Conservation (phyloP, 1,284 basidiomycete genomes). For the Coniferiporia sulphurascens region DNA sequence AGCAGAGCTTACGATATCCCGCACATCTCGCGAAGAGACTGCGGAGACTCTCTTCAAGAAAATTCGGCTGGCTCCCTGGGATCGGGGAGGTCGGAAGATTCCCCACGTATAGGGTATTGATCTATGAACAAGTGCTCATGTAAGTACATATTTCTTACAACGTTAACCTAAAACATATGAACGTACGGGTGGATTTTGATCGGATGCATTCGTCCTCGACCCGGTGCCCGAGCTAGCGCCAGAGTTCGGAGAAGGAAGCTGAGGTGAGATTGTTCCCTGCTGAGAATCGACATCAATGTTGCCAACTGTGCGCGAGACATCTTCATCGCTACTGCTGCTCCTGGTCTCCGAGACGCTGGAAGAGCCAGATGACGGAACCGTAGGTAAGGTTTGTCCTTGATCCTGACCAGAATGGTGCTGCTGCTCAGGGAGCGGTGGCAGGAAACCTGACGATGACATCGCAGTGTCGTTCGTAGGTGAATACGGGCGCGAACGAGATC, state of each 20-base stretch:
- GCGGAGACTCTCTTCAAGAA: constrained; percentile 81
- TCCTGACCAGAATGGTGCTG: not conserved
- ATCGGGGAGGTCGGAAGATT: constrained; percentile 80
- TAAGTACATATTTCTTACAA: constrained; percentile 1
- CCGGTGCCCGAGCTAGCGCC: constrained; percentile 34
- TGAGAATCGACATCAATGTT: constrained; percentile 49
- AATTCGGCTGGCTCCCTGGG: constrained; percentile 66
- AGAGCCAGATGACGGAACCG: constrained; percentile 31
- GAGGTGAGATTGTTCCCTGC: constrained; percentile 40
- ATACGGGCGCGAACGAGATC: constrained; percentile 29
- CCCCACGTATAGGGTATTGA: constrained; percentile 93
- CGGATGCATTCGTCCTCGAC: constrained; percentile 53
- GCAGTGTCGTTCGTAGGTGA: constrained; percentile 26
- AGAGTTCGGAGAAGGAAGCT: constrained; percentile 41
- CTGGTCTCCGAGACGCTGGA: constrained; percentile 37
- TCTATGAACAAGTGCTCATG: constrained; percentile 36
- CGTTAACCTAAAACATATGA: constrained; percentile 6
- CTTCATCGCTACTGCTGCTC: constrained; percentile 35
- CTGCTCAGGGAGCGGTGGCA: constrained; percentile 11
- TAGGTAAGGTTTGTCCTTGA: constrained; percentile 17
- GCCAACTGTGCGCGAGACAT: constrained; percentile 39
- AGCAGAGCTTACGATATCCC: constrained; percentile 90
- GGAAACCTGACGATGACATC: constrained; percentile 1
- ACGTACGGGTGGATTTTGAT: constrained; percentile 84
- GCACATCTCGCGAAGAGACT: constrained; percentile 74